Percentiles rank a stretch among this genome's conserved stretches.
Evolutionary conservation across 2,329 filamentous ascomycete species (phyloP).

Genomic region (Endocalyx cinctus): DNA sequence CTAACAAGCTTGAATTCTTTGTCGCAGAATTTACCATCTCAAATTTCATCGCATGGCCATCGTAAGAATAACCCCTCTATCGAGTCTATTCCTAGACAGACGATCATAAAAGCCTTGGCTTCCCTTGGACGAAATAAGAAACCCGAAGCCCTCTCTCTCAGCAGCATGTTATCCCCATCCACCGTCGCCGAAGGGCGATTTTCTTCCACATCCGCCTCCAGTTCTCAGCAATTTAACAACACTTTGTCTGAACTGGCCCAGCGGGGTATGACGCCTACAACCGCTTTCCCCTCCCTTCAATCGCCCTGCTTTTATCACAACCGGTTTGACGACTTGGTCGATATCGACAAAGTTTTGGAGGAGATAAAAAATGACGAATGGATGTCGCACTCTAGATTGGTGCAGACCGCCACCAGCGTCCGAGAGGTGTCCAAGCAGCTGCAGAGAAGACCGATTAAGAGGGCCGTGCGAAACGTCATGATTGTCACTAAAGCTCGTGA

Average conservation of each 20-base stretch:
- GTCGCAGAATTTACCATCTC: slow-evolving; percentile 23
- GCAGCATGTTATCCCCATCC: slow-evolving; percentile 52
- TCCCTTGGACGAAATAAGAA: slow-evolving; percentile 59
- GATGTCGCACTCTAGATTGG: slow-evolving; percentile 88
- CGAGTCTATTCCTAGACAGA: slow-evolving; percentile 70
- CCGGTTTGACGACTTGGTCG: slow-evolving; percentile 91
- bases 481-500: slow-evolving; percentile 97
- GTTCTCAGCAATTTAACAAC: slow-evolving; percentile 60
- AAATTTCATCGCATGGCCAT: slow-evolving; percentile 30
- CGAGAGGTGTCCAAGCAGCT: slow-evolving; percentile 94
- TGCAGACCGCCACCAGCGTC: slow-evolving; percentile 92
- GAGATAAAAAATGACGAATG: slow-evolving; percentile 87
- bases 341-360: slow-evolving; percentile 90
- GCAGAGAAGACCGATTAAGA: slow-evolving; percentile 84
- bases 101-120: slow-evolving; percentile 75
- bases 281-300: slow-evolving; percentile 64
- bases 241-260: slow-evolving; percentile 51
- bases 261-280: slow-evolving; percentile 38
- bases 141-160: slow-evolving; percentile 59
- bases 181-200: slow-evolving; percentile 27
- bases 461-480: slow-evolving; percentile 92
- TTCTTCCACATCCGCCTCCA: slow-evolving; percentile 39
- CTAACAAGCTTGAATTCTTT: slow-evolving; percentile 19
- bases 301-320: slow-evolving; percentile 98
- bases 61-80: slow-evolving; percentile 51